Percentiles rank a stretch among this genome's conserved stretches.
Evolutionary conservation across 73 alveolate species (phyloP).

Genomic region (Effrenium voratum): DNA sequence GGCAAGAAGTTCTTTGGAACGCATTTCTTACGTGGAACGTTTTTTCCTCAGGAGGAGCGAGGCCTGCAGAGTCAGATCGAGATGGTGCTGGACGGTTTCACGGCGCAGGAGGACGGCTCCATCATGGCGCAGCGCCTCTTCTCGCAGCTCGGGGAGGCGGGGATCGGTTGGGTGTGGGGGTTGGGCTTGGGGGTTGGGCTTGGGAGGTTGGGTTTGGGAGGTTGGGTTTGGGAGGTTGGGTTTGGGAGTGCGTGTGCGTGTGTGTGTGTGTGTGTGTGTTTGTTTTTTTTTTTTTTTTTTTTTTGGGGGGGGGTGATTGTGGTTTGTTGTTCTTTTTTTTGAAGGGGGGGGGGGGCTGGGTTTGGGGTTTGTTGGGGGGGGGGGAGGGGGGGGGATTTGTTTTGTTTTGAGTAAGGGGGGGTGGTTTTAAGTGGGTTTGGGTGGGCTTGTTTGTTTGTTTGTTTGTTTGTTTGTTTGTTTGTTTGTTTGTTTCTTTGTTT

Average conservation of each 20-base stretch:
- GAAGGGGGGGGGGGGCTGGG: too few relatives aligned
- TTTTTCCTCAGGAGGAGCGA: constrained; percentile 30
- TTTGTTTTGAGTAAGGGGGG: too few relatives aligned
- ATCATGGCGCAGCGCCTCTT: constrained; percentile 74
- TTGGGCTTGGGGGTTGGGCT: neutral
- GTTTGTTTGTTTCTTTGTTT: too few relatives aligned
- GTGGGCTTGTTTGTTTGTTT: too few relatives aligned
- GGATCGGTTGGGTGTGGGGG: neutral
- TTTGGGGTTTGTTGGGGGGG: too few relatives aligned
- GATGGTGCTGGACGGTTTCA: constrained; percentile 87
- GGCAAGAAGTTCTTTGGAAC: too few relatives aligned
- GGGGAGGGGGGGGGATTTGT: too few relatives aligned
- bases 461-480: too few relatives aligned
- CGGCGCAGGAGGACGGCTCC: constrained; percentile 62
- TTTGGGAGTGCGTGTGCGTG: neutral
- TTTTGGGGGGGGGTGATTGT: neutral
- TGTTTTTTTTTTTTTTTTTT: neutral
- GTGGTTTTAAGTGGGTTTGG: too few relatives aligned
- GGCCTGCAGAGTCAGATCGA: constrained; percentile 67
- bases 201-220: neutral
- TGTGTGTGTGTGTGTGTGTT: neutral
- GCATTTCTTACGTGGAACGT: neutral
- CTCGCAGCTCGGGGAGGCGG: constrained; percentile 60
- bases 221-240: neutral
- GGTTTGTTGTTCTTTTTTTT: neutral